These are phyloP conservation scores for Hypoxylon fragiforme DNA, from an alignment of 495 filamentous ascomycete species.

Conservation along the genomic window DNA sequence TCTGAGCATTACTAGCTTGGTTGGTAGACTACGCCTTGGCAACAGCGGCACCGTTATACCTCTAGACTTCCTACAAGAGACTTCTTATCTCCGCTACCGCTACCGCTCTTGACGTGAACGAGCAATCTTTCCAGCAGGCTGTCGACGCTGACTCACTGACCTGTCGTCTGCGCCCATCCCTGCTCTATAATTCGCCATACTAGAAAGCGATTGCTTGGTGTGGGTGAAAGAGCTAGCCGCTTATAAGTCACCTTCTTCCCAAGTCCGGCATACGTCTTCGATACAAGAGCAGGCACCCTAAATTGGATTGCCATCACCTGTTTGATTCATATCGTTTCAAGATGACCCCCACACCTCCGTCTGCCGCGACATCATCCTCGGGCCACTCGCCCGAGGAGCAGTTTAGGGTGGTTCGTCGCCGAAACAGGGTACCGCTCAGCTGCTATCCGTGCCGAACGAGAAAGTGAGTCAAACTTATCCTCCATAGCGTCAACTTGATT, in stretches of 20 bases:
- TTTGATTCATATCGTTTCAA: slow-evolving; percentile 15
- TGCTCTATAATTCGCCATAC: background rate
- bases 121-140: background rate
- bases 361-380: slow-evolving; percentile 73
- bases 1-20: background rate
- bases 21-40: no score
- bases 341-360: slow-evolving; percentile 93
- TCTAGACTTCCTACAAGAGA: slow-evolving; percentile 27
- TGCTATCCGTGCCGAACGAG: slow-evolving; percentile 91
- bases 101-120: slow-evolving; percentile 6
- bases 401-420: slow-evolving; percentile 87
- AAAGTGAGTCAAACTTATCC: slow-evolving; percentile 67
- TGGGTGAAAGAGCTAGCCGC: slow-evolving; percentile 19
- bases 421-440: slow-evolving; percentile 91
- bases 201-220: slow-evolving; percentile 7
- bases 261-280: slow-evolving; percentile 33
- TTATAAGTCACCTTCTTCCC: slow-evolving; percentile 30
- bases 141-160: slow-evolving; percentile 29
- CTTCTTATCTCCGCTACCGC: slow-evolving; percentile 27
- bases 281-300: slow-evolving; percentile 23
- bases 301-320: slow-evolving; percentile 9
- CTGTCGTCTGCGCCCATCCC: slow-evolving; percentile 11
- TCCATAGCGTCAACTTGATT: slow-evolving; percentile 23
- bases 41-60: no score
- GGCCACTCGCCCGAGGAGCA: slow-evolving; percentile 82